Conservation (phyloP, 1,284 basidiomycete species). For the Cryptococcus deneoformans region DNA sequence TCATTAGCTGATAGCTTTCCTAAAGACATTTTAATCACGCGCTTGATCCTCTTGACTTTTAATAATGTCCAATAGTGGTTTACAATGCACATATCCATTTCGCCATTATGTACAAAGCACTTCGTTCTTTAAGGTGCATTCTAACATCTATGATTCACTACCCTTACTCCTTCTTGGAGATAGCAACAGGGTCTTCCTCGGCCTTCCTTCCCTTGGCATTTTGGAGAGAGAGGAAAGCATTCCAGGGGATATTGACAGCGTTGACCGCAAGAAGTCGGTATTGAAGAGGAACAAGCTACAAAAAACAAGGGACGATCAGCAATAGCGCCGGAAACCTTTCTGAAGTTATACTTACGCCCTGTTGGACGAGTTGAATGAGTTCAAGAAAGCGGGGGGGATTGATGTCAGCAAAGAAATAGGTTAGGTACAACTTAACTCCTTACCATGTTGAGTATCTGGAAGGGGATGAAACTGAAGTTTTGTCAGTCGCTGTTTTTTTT, state of each 20-base stretch:
- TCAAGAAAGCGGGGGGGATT: neutral
- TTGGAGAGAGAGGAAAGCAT: slow-evolving; percentile 49
- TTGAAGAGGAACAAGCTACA: slow-evolving; percentile 49
- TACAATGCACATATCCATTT: no score
- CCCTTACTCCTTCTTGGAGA: slow-evolving; percentile 9
- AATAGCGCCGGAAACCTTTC: neutral
- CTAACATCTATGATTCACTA: neutral
- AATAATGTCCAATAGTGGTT: no score
- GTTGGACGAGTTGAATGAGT: neutral
- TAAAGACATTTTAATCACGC: no score
- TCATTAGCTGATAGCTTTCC: no score
- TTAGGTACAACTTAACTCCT: neutral
- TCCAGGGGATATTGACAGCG: slow-evolving; percentile 52
- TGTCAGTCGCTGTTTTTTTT: neutral
- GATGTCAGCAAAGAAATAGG: neutral
- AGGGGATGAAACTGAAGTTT: slow-evolving; percentile 43
- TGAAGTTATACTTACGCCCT: slow-evolving; percentile 21
- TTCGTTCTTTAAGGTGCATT: no score
- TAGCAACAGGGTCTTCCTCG: slow-evolving; percentile 9
- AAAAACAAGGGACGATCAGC: neutral
- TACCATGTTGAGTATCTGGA: slow-evolving; percentile 50
- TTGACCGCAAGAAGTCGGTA: slow-evolving; percentile 51
- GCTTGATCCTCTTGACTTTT: no score
- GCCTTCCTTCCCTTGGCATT: slow-evolving; percentile 33
- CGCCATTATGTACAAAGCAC: no score